These are phyloP conservation scores for Plectosphaerella sp. DNA, from an alignment of 2,329 filamentous ascomycete genomes.

Conservation along the genomic window DNA sequence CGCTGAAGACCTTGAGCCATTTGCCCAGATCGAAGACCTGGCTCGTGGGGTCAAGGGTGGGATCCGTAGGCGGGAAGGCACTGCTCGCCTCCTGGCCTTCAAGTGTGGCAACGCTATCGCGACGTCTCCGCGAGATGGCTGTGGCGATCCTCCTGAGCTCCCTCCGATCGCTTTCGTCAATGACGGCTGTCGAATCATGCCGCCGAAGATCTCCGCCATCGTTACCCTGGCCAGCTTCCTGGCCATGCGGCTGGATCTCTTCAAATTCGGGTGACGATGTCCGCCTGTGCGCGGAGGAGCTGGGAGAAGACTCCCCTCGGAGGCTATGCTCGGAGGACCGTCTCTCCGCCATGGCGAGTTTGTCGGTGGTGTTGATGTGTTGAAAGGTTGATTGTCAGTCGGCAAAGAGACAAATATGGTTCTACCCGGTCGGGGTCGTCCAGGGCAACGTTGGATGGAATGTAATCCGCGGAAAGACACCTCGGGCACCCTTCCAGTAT, in stretches of 20 bases:
- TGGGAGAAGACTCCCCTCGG: not conserved
- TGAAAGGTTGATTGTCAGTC: no score
- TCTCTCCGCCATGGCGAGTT: not conserved
- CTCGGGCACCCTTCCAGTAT: no score
- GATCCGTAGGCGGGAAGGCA: constrained; percentile 15
- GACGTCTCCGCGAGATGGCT: constrained; percentile 28
- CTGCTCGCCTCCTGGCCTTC: constrained; percentile 6
- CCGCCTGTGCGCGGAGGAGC: not conserved
- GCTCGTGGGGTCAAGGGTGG: constrained; percentile 30
- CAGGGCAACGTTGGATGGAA: no score
- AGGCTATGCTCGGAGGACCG: not conserved
- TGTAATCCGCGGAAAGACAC: no score
- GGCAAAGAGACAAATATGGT: no score
- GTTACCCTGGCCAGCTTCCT: not conserved
- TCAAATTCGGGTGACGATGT: not conserved
- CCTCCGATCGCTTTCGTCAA: constrained; percentile 26
- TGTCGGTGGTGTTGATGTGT: not conserved
- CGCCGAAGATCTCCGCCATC: not conserved
- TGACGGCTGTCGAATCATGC: constrained; percentile 5
- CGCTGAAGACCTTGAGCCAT: constrained; percentile 35
- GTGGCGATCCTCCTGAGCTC: constrained; percentile 36
- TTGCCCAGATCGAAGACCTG: constrained; percentile 34
- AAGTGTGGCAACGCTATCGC: constrained; percentile 16
- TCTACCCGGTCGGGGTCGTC: no score
- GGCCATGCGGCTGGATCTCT: not conserved